Base-by-base conservation (phyloP, 2,329 filamentous ascomycete genomes). In the Claviceps monticola region DNA sequence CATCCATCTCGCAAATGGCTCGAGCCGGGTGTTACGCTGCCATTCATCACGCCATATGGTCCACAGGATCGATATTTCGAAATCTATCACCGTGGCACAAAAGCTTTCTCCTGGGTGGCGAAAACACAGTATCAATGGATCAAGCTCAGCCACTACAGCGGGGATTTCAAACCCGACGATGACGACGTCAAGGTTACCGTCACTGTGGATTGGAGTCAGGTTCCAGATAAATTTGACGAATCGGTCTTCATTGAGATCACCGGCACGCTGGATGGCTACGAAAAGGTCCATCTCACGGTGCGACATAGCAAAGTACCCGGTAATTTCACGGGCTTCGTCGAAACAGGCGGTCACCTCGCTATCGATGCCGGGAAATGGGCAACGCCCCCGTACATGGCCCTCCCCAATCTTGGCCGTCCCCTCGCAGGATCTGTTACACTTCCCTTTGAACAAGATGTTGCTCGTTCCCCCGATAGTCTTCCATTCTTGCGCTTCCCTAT, bases 181-280 rank as follows among this genome's bases (percentile, higher is more conserved):
- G 59, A 62, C 4, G 64, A 68, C 21, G 57, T 61, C 16, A 61
- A 60, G 3, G 56, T 67, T 4, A 58, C 59, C 16, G 49, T 69
- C 8, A 63, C 59, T 0, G 54, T 68, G 29, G 60, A 66, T 41
- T 69, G 67, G 67, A 17, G 59, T 1, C 59, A 61, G 5, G 73
- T 69, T 0, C 71, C 72, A 0, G 55, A 56, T 3, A 64, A 65
- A 29, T 66, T 66, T 54, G 59, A 75, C 68, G 8, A 71, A 74
- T 29, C 72, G 71, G 55, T 67, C 2, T 49, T 58, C 3, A 58
- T 68, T 8, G 62, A 67, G 39, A 58, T 69, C 54, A 58, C 53
- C 49, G 73, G 58, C 57, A 66, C 66, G 61, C 61, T 58, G 8
- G 62, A 64, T 11, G 64, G 68, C 54, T 62, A 71, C 52, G 71